Conservation (phyloP, 2,329 filamentous ascomycete species). For the Thielaviopsis euricoi region DNA sequence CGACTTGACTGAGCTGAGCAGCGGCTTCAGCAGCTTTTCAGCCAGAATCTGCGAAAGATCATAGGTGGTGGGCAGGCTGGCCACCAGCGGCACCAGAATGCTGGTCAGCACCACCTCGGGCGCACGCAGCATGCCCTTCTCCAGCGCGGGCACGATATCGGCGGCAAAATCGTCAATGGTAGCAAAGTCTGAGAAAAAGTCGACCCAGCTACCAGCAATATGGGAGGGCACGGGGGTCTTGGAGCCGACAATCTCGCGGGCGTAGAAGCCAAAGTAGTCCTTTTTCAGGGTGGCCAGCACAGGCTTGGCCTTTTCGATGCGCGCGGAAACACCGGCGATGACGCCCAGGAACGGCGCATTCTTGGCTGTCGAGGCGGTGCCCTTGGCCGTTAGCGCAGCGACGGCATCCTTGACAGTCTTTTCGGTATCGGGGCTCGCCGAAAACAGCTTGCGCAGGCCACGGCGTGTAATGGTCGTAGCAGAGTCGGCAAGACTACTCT, state of each 20-base stretch:
- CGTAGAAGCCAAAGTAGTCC: slow-evolving; percentile 67
- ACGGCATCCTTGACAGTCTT: slow-evolving; percentile 48
- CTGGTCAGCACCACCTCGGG: slow-evolving; percentile 79
- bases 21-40: slow-evolving; percentile 62
- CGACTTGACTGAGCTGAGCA: slow-evolving; percentile 83
- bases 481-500: slow-evolving; percentile 50
- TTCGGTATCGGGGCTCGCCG: slow-evolving; percentile 36
- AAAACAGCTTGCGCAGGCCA: slow-evolving; percentile 59
- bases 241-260: slow-evolving; percentile 70
- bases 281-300: slow-evolving; percentile 46
- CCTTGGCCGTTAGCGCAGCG: slow-evolving; percentile 51
- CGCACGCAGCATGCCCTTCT: slow-evolving; percentile 75
- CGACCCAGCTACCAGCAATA: slow-evolving; percentile 53
- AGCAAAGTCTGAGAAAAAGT: slow-evolving; percentile 70
- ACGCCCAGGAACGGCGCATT: slow-evolving; percentile 70
- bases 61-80: slow-evolving; percentile 49
- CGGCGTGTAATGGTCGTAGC: slow-evolving; percentile 65
- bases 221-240: slow-evolving; percentile 54
- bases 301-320: slow-evolving; percentile 46
- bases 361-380: slow-evolving; percentile 42
- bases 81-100: slow-evolving; percentile 56
- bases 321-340: slow-evolving; percentile 70
- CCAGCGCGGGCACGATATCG: slow-evolving; percentile 63
- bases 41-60: slow-evolving; percentile 65
- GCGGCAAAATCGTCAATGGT: slow-evolving; percentile 57